Evolutionary conservation across 1,284 basidiomycete genomes (phyloP).

Genomic region (Ceratobasidium sp.): DNA sequence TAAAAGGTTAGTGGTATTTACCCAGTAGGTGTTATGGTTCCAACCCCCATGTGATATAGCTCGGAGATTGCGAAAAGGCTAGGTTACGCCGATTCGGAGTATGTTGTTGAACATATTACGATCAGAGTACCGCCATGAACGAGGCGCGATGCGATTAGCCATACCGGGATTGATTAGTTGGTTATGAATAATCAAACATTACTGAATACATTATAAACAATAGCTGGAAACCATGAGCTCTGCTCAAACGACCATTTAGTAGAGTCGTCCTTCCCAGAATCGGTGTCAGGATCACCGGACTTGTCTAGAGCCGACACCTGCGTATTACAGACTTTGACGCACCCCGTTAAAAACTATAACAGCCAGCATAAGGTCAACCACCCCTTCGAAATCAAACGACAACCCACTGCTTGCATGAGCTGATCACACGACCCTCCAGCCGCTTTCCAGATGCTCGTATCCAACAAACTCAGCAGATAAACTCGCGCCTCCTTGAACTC

Average conservation of each 20-base stretch:
- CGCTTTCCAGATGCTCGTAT: slow-evolving; percentile 32
- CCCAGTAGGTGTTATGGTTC: not conserved
- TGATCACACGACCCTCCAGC: slow-evolving; percentile 22
- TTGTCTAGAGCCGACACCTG: slow-evolving; percentile 3
- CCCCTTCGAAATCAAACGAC: not conserved
- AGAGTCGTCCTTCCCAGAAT: slow-evolving; percentile 10
- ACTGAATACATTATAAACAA: slow-evolving; percentile 29
- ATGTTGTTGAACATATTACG: slow-evolving; percentile 92
- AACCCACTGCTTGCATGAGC: slow-evolving; percentile 22
- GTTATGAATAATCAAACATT: slow-evolving; percentile 28
- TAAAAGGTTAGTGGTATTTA: slow-evolving; percentile 70
- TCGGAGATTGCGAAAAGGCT: slow-evolving; percentile 79
- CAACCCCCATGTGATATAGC: slow-evolving; percentile 57
- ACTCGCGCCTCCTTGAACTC: slow-evolving; percentile 37
- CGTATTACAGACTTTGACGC: slow-evolving; percentile 28
- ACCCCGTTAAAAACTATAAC: slow-evolving; percentile 23
- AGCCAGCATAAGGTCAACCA: not conserved
- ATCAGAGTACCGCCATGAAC: slow-evolving; percentile 51
- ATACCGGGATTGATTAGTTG: not conserved
- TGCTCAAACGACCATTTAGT: slow-evolving; percentile 31
- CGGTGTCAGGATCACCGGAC: not conserved
- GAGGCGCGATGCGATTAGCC: not conserved
- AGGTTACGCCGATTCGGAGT: slow-evolving; percentile 94
- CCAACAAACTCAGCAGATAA: slow-evolving; percentile 27
- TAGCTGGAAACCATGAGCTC: slow-evolving; percentile 37